These are phyloP conservation scores for Hypoxylon crocopeplum DNA, from an alignment of 495 filamentous ascomycete genomes.

Conservation along the genomic window DNA sequence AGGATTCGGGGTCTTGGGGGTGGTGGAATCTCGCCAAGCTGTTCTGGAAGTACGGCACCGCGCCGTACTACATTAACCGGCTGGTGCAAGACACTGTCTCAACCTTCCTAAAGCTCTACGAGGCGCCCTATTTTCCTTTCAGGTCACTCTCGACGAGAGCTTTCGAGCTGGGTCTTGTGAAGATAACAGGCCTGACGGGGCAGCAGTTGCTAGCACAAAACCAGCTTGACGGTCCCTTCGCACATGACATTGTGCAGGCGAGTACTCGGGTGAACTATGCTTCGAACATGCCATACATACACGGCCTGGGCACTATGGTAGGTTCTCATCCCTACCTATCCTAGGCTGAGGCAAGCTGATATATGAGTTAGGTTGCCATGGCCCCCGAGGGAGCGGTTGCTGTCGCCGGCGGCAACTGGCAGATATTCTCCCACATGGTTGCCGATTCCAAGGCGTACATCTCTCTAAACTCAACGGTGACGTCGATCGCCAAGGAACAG, in stretches of 20 bases:
- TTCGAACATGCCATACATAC: conserved; percentile 82
- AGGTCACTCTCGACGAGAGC: conserved; percentile 70
- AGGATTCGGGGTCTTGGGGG: conserved; percentile 55
- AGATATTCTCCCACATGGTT: conserved; percentile 86
- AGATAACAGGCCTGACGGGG: conserved; percentile 73
- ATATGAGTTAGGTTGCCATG: conserved; percentile 60
- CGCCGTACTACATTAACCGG: conserved; percentile 74
- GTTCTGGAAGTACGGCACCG: conserved; percentile 83
- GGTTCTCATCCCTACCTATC: conserved; percentile 43
- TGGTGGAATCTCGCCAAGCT: conserved; percentile 86
- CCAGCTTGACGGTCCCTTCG: conserved; percentile 69
- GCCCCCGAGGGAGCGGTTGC: conserved; percentile 83
- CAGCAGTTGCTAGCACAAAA: conserved; percentile 72
- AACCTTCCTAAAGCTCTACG: conserved; percentile 82
- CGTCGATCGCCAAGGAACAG: conserved; percentile 58
- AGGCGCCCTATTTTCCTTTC: conserved; percentile 84
- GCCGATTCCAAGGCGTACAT: conserved; percentile 65
- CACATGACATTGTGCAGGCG: conserved; percentile 88
- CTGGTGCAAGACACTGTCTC: conserved; percentile 74
- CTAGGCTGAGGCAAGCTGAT: conserved; percentile 19
- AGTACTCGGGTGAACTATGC: conserved; percentile 96
- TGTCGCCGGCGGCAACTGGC: conserved; percentile 91
- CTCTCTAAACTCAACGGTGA: conserved; percentile 74
- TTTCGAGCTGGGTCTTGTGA: conserved; percentile 67
- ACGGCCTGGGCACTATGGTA: conserved; percentile 92